Conservation (phyloP, 2,329 filamentous ascomycete species). For the Dactylellina sp. region DNA sequence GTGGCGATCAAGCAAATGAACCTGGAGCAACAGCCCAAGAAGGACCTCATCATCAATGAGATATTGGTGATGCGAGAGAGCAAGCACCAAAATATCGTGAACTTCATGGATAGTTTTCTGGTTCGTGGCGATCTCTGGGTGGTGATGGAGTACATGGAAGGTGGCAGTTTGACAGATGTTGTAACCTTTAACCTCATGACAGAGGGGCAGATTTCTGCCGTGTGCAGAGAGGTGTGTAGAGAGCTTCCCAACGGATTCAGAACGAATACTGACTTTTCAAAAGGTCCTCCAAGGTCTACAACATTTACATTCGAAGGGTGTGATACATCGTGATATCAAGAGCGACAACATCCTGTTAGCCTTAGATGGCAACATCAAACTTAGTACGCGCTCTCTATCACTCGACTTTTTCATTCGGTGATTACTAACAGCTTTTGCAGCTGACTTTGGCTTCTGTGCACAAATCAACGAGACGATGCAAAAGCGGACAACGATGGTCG, state of each 20-base stretch:
- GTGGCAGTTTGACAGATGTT: slow-evolving; percentile 95
- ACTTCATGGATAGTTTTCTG: slow-evolving; percentile 97
- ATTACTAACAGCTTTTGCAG: slow-evolving; percentile 67
- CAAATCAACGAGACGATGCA: slow-evolving; percentile 97
- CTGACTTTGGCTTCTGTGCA: slow-evolving; percentile 98
- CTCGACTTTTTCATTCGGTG: background rate
- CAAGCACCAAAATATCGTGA: slow-evolving; percentile 98
- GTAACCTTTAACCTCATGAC: slow-evolving; percentile 99
- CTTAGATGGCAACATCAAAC: slow-evolving; percentile 94
- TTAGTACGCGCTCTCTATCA: slow-evolving; percentile 71
- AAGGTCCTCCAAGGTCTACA: slow-evolving; percentile 87
- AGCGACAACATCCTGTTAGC: slow-evolving; percentile 97
- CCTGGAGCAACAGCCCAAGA: slow-evolving; percentile 96
- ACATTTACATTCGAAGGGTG: slow-evolving; percentile 95
- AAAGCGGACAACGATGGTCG: slow-evolving; percentile 98
- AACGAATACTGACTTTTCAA: background rate
- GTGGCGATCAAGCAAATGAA: slow-evolving; percentile 99
- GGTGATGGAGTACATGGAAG: slow-evolving; percentile 99
- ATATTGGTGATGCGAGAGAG: slow-evolving; percentile 99
- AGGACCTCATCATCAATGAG: slow-evolving; percentile 98
- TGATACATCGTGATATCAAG: slow-evolving; percentile 99
- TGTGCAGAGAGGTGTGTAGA: slow-evolving; percentile 79
- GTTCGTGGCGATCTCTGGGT: slow-evolving; percentile 94
- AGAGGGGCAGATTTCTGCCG: slow-evolving; percentile 94
- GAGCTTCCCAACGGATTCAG: background rate